Evolutionary conservation across 306 rosid genomes (phyloP).

Genomic region (Malus orientalis): DNA sequence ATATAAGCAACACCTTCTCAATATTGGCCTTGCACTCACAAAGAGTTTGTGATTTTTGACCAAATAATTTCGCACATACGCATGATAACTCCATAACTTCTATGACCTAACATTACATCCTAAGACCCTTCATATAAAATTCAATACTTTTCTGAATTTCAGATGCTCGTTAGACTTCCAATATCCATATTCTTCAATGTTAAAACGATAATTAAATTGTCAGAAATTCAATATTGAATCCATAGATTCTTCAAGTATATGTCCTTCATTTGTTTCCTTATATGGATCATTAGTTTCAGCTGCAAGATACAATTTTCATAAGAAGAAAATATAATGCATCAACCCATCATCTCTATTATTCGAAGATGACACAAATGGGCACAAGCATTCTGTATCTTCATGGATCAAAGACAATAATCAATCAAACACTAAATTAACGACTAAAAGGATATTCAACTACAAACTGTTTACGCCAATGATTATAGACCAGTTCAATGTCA

Average conservation of each 20-base stretch:
- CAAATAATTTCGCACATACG: neutral
- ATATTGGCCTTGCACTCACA: too few species aligned
- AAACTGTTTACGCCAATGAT: neutral
- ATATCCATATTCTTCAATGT: neutral
- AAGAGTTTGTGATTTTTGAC: too few species aligned
- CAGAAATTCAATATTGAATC: neutral
- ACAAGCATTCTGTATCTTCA: neutral
- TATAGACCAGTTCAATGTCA: neutral
- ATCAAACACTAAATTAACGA: neutral
- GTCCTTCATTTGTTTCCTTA: neutral
- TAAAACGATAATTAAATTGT: neutral
- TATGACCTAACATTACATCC: neutral
- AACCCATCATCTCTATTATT: neutral
- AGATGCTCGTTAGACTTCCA: neutral
- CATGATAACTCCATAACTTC: neutral
- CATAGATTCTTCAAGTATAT: neutral
- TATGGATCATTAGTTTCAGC: neutral
- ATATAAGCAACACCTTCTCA: too few species aligned
- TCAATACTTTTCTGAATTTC: neutral
- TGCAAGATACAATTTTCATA: neutral
- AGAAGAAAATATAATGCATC: neutral
- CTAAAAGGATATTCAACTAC: neutral
- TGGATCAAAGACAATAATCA: neutral
- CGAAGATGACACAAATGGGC: neutral
- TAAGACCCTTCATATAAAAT: neutral